These are phyloP conservation scores for Grammothele lineata DNA, from an alignment of 768 basidiomycete species.

Conservation along the genomic window DNA sequence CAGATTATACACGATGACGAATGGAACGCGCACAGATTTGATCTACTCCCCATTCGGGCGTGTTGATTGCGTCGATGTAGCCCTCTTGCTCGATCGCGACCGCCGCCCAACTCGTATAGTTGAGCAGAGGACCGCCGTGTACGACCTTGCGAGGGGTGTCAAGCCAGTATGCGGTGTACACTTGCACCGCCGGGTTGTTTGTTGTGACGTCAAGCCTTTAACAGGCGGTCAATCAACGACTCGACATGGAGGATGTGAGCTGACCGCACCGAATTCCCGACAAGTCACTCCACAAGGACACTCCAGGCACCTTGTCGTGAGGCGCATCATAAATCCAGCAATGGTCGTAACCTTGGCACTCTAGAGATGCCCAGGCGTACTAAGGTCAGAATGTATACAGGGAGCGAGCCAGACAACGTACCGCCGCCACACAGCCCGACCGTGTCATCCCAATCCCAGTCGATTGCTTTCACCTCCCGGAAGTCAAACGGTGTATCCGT, in stretches of 20 bases:
- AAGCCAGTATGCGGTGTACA: conserved; percentile 45
- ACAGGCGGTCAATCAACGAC: too few relatives aligned
- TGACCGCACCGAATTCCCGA: conserved; percentile 47
- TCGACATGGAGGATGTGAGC: too few relatives aligned
- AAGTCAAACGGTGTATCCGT: conserved; percentile 40
- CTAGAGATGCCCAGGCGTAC: conserved; percentile 27
- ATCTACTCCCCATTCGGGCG: conserved; percentile 49
- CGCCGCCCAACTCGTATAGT: conserved; percentile 39
- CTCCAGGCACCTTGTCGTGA: conserved; percentile 24
- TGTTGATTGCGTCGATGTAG: conserved; percentile 52
- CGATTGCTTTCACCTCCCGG: conserved; percentile 25
- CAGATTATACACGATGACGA: too few relatives aligned
- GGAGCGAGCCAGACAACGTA: conserved; percentile 2
- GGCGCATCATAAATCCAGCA: conserved; percentile 45
- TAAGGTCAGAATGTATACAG: not conserved
- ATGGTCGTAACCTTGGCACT: conserved; percentile 46
- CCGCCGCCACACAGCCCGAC: conserved; percentile 21
- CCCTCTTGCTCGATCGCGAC: conserved; percentile 53
- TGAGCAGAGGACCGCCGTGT: conserved; percentile 43
- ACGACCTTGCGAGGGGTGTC: conserved; percentile 42
- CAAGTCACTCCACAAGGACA: conserved; percentile 42
- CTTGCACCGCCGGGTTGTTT: conserved; percentile 47
- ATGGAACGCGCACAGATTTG: conserved; percentile 44
- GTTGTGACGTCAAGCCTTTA: conserved; percentile 45
- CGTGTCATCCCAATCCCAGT: conserved; percentile 20